Evolutionary conservation across 106 monocot species (phyloP), one percentile per base, ranked within the genome.

Genomic region (Xerophyta viscosa): DNA sequence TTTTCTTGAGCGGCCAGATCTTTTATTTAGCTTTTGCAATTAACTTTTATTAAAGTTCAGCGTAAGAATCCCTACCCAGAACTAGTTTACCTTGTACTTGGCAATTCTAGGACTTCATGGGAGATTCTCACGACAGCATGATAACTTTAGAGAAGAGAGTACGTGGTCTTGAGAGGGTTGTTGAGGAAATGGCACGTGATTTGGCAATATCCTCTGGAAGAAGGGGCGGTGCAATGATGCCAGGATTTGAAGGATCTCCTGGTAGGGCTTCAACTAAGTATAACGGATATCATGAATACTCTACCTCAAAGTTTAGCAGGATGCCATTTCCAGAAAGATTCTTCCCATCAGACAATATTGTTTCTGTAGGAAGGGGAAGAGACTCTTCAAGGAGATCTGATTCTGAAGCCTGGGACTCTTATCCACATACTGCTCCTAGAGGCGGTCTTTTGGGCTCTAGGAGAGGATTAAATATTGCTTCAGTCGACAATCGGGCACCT

Each of bases 111-210:
- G 82, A 89, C 31, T 96, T 96, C 54, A 96, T 89, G 88, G 88
- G 85, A 23, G 96, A 88, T 18, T 88, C 96, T 26, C 96, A 85
- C 63, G 85, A 89, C 24, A 96, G 79, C 64, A 89, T 96, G 76
- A 48, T 89, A 31, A 89, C 88, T 54, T 62, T 96, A 18, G 96
- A 96, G 54, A 81, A 85, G 48, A 66, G 96, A 61, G 96, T 96
- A 0, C 66, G 78, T 33, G 96, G 96, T 27, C 83, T 96, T 44
- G 96, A 96, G 63, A 75, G 96, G 66, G 55, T 88, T 45, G 96
- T 96, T 26, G 96, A 96, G 51, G 88, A 96, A 50, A 96, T 96
- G 85, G 84, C 85, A 24, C 75, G 78, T 2, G 96, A 96, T 59
- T 66, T 96, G 46, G 50, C 84, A 24, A 6, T 81, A 52, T 75